Base-by-base conservation (phyloP, 805 yeast species). In the Metschnikowia lochheadii region DNA sequence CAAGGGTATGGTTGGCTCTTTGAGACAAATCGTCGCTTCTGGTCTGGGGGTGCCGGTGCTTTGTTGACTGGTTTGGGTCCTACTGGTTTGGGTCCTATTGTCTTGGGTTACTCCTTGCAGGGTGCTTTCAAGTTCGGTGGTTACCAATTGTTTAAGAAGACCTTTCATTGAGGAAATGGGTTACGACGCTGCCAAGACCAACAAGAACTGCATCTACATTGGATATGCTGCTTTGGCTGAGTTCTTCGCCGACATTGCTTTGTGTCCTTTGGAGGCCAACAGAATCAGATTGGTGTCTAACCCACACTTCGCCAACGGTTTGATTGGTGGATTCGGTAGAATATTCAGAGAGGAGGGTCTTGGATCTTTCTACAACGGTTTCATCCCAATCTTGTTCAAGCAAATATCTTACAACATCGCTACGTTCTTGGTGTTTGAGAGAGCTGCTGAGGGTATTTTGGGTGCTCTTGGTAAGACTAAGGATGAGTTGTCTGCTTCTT, bases 71-170 rank as follows among this genome's bases (percentile, higher is more conserved):
- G 95, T 78, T 82, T 87, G 67, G 95, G 95, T 61, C 95, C 95
- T 73, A 87, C 95, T 59, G 73, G n/a, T n/a, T n/a, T n/a, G n/a
- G n/a, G n/a, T n/a, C n/a, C n/a, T n/a, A n/a, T n/a, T n/a, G n/a
- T 87, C 60, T 68, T 84, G 64, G 95, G 95, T 81, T 87, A 87
- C 81, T 87, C 95, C 51, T 62, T 87, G 68, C 95, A 87, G 77
- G 95, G 95, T 83, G 87, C 92, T 58, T 87, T 87, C 85, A 87
- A 87, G 75, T 87, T 87, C 65, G 95, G 95, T 77, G 95, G 95
- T 79, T 87, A 87, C 78, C 94, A 87, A 78, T 81, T 87, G 59
- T 87, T 87, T 81, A 87, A 87, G 80, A 87, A 85, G 78, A 73
- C 83, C 61, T 84, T 84, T n/a, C 72, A 84, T 87, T 66, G 91